phyloP scores from a whole-genome alignment of 2,329 filamentous ascomycete genomes.

The Xylariaceae sp. region DNA sequence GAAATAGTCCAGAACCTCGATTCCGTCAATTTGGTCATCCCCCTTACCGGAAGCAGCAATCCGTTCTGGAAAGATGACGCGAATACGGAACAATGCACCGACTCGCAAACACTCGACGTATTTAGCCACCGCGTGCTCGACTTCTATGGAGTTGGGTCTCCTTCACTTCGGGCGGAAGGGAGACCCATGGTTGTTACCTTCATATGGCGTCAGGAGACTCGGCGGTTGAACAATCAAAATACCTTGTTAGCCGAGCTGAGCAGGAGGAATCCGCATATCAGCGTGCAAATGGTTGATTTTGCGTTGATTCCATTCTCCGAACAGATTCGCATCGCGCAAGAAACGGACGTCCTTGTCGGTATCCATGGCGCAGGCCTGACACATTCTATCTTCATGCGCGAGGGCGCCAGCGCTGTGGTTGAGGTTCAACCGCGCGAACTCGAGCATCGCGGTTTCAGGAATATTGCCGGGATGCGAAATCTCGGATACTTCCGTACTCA shows the following conservation, averaged over 20 bases:
- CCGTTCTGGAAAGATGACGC: conserved; percentile 40
- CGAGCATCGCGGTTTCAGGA: conserved; percentile 37
- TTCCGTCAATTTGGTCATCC: conserved; percentile 34
- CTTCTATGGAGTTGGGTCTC: conserved; percentile 26
- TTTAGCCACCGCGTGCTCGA: conserved; percentile 33
- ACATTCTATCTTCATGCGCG: conserved; percentile 38
- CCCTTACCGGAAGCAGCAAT: conserved; percentile 38
- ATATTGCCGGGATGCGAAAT: conserved; percentile 36
- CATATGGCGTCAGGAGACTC: conserved; percentile 32
- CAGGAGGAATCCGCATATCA: conserved; percentile 25
- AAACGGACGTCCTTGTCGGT: conserved; percentile 40
- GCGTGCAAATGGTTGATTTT: conserved; percentile 36
- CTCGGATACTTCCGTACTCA: conserved; percentile 37
- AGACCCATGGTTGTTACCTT: conserved; percentile 32
- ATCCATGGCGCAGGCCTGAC: conserved; percentile 42
- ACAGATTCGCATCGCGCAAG: conserved; percentile 33
- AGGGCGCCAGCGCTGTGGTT: conserved; percentile 33
- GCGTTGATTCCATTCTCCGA: conserved; percentile 34
- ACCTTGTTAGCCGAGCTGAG: conserved; percentile 28
- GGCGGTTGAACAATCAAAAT: conserved; percentile 31
- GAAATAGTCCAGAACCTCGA: conserved; percentile 10
- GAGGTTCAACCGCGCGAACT: conserved; percentile 38
- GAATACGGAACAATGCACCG: conserved; percentile 30
- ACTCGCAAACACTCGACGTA: conserved; percentile 29
- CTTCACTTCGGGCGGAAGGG: conserved; percentile 4